These are phyloP conservation scores for Helotiales sp. DNA, from an alignment of 2,329 filamentous ascomycete species.

Conservation along the genomic window DNA sequence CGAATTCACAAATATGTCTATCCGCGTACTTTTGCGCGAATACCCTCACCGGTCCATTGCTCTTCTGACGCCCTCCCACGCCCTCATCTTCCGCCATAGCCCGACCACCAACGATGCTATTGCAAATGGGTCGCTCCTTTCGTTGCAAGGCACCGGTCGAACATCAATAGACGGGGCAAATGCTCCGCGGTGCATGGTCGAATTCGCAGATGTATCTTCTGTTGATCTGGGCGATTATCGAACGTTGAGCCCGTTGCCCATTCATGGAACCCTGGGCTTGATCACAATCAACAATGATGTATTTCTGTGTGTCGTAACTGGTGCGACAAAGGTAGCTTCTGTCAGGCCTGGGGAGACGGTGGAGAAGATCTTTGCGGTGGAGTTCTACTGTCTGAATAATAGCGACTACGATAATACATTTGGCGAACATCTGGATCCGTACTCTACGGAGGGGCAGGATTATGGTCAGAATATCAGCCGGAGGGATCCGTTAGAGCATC, in stretches of 20 bases:
- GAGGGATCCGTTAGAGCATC: constrained; percentile 79
- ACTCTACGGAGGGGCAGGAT: constrained; percentile 37
- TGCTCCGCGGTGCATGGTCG: constrained; percentile 73
- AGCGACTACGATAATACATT: constrained; percentile 82
- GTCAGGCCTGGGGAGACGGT: constrained; percentile 88
- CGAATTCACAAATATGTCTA: constrained; percentile 39
- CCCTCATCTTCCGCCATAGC: constrained; percentile 83
- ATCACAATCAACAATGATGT: constrained; percentile 85
- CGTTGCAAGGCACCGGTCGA: constrained; percentile 54
- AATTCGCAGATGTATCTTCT: constrained; percentile 71
- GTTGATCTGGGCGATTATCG: constrained; percentile 78
- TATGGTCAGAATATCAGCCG: constrained; percentile 62
- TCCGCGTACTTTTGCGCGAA: constrained; percentile 65
- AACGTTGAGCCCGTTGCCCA: constrained; percentile 71
- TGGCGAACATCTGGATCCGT: constrained; percentile 50
- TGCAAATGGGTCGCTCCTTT: constrained; percentile 62
- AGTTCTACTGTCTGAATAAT: constrained; percentile 92
- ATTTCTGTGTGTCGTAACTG: constrained; percentile 88
- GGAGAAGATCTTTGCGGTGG: constrained; percentile 82
- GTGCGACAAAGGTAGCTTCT: constrained; percentile 77
- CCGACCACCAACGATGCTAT: constrained; percentile 64
- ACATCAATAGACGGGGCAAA: constrained; percentile 34
- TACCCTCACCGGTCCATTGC: constrained; percentile 87
- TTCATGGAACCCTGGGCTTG: constrained; percentile 85
- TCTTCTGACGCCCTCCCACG: constrained; percentile 78